phyloP scores from a whole-genome alignment of 2,329 filamentous ascomycete genomes.

The Colletotrichum lupini region DNA sequence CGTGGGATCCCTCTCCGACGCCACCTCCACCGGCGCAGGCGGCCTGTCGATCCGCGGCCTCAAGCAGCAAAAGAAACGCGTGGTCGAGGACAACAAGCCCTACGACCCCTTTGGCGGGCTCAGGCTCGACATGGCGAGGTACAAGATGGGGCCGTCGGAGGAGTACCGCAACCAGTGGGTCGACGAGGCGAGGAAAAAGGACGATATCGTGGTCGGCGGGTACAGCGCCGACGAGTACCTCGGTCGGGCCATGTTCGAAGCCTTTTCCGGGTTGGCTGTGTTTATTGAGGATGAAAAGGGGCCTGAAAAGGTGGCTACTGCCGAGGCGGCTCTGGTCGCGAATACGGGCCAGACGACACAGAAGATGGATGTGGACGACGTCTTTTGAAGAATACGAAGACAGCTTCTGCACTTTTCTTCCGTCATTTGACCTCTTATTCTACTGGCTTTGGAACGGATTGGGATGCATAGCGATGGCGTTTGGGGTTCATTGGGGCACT shows the following conservation, averaged over 20 bases:
- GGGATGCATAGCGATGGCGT: conserved; percentile 44
- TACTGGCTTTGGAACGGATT: background rate
- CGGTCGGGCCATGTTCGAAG: conserved; percentile 83
- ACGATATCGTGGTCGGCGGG: conserved; percentile 78
- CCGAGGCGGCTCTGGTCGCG: conserved; percentile 50
- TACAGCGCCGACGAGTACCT: conserved; percentile 88
- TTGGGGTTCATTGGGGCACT: conserved; percentile 16
- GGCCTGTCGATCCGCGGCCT: conserved; percentile 81
- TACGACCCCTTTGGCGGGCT: conserved; percentile 92
- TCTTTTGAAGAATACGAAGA: conserved; percentile 3
- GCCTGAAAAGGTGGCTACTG: conserved; percentile 47
- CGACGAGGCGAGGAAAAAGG: conserved; percentile 72
- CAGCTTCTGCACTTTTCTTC: background rate
- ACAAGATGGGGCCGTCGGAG: conserved; percentile 67
- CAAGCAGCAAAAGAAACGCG: conserved; percentile 64
- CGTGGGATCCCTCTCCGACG: conserved; percentile 45
- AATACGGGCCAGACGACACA: conserved; percentile 42
- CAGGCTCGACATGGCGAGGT: conserved; percentile 75
- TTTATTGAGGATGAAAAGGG: conserved; percentile 84
- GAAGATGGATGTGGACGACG: conserved; percentile 62
- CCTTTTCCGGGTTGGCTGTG: conserved; percentile 88
- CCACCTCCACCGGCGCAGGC: conserved; percentile 40
- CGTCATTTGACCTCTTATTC: conserved; percentile 3
- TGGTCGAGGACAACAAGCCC: conserved; percentile 73
- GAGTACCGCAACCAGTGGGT: conserved; percentile 82